Conservation (phyloP, 306 rosid genomes). For the Fagus sylvatica region DNA sequence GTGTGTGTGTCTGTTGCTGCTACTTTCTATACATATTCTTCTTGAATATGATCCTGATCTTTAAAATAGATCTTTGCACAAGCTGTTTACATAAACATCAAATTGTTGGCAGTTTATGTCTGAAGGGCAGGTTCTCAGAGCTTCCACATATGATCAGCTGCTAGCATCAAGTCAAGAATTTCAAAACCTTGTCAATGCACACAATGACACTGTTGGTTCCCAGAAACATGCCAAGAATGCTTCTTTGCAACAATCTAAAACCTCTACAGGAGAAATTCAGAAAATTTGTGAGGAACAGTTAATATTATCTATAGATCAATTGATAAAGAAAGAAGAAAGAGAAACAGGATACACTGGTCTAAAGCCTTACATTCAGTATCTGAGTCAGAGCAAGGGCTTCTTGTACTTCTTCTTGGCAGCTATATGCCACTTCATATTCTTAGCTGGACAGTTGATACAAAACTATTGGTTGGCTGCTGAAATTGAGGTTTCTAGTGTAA, state of each 20-base stretch:
- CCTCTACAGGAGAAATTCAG: conserved; percentile 23
- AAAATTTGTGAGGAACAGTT: conserved; percentile 18
- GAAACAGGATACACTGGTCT: conserved; percentile 53
- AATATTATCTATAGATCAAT: conserved; percentile 24
- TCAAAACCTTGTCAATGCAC: conserved; percentile 61
- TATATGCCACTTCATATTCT: conserved; percentile 32
- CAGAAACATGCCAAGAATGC: conserved; percentile 17
- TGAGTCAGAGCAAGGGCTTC: conserved; percentile 49
- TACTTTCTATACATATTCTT: not conserved
- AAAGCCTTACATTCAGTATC: conserved; percentile 55
- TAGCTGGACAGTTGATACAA: conserved; percentile 42
- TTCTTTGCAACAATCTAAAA: not conserved
- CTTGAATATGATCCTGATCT: not conserved
- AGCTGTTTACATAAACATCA: not conserved
- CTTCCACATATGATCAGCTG: conserved; percentile 45
- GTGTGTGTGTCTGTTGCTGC: not conserved
- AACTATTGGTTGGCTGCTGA: conserved; percentile 56
- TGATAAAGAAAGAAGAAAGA: conserved; percentile 57
- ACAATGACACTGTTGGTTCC: conserved; percentile 44
- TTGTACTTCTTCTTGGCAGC: conserved; percentile 31
- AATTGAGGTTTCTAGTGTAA: conserved; percentile 32
- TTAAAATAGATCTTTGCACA: not conserved
- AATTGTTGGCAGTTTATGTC: conserved; percentile 51
- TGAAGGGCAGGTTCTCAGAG: conserved; percentile 39
- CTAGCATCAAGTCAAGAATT: conserved; percentile 46